A percentile compares a stretch with the other conserved stretches of the same genome.
Conservation (phyloP, 345 rosid species). For the Noccaea caerulescens region DNA sequence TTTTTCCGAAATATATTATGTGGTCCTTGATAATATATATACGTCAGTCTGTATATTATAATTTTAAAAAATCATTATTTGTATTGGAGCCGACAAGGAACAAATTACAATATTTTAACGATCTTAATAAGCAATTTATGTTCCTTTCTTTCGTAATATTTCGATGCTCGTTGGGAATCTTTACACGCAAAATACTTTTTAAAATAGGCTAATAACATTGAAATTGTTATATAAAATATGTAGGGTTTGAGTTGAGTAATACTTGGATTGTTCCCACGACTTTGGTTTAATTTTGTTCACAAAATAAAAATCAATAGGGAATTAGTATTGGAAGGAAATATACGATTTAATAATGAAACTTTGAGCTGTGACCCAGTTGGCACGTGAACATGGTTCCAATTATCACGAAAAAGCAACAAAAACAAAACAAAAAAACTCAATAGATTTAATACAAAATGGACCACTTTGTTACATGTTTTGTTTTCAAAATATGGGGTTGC, state of each 20-base stretch:
- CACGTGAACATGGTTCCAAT: slow-evolving; percentile 46
- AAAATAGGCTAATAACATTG: not conserved
- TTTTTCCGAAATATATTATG: slow-evolving; percentile 6
- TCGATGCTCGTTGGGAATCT: slow-evolving; percentile 31
- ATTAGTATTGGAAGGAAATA: slow-evolving; percentile 5
- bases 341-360: slow-evolving; percentile 32
- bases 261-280: slow-evolving; percentile 47
- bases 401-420: slow-evolving; percentile 27
- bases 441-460: slow-evolving; percentile 37
- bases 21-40: slow-evolving; percentile 27
- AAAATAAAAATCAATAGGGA: not conserved
- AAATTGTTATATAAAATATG: slow-evolving; percentile 20
- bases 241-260: slow-evolving; percentile 40
- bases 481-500: slow-evolving; percentile 23
- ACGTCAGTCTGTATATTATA: slow-evolving; percentile 17
- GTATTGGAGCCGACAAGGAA: slow-evolving; percentile 27
- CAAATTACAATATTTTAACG: not conserved
- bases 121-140: slow-evolving; percentile 32
- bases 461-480: slow-evolving; percentile 20
- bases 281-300: slow-evolving; percentile 19
- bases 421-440: not conserved
- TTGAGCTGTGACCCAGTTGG: slow-evolving; percentile 55
- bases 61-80: not conserved
- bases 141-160: slow-evolving; percentile 42
- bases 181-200: slow-evolving; percentile 22